Base-by-base conservation (phyloP, 192 early-diverging fungal genomes). In the Umbelopsis sp. region DNA sequence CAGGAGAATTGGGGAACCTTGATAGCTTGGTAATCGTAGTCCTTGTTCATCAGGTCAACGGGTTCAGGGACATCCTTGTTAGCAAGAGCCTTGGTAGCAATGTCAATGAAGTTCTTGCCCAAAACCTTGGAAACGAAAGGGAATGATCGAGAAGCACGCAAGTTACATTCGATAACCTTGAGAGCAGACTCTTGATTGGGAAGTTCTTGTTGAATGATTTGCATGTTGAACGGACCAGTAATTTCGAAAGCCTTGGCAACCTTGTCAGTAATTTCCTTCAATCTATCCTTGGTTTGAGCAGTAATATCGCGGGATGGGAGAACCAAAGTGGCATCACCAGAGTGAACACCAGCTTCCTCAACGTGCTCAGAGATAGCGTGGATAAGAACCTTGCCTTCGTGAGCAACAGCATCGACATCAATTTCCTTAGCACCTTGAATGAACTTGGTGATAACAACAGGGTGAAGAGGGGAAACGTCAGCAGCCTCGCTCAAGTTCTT, bases 141-240 rank as follows among this genome's bases (percentile, higher is more conserved):
- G 90, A 99, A 95, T 1, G 97, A 99, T 11, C 96, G 94, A 35
- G 97, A 96, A 0, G 97, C 96, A 61, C 97, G 94, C 58, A 99
- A 79, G 79, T 99, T 99, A 85, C 97, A 99, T 85, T 97, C 97
- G 66, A 99, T 99, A 41, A 97, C 97, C 86, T 97, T 97, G 53
- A 99, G 84, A 53, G 80, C 72, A 0, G 85, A 78, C 0, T 76
- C 72, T n/a, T 78, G 72, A 16, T 74, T 53, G 6, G 77, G 78
- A 67, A 72, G 53, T 35, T 80, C 78, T 71, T 84, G 83, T 73
- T 85, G 83, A 75, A 99, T 97, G 67, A 99, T 84, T 82, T 99
- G 97, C 92, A 99, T 99, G 82, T 99, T 99, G 92, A 91, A 99
- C 2, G 97, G 96, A 11, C 97, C 95, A n/a, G 96, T 96, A 80